Percentiles rank a stretch among this genome's conserved stretches.
Conservation (phyloP, 2,329 filamentous ascomycete species). For the Talaromyces amestolkiae region DNA sequence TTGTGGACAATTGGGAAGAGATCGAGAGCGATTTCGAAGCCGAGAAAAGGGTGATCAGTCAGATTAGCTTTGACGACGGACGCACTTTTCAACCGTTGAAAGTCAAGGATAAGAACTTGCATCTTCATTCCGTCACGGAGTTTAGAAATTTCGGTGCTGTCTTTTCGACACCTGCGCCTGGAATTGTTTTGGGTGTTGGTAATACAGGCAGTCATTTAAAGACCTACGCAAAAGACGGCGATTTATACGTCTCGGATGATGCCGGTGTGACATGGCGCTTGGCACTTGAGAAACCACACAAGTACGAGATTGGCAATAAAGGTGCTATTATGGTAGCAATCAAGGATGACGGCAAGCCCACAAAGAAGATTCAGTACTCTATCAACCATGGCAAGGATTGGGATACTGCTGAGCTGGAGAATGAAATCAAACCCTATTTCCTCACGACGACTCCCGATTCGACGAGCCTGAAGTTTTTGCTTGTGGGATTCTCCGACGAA, state of each 20-base stretch:
- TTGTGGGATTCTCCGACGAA: slow-evolving; percentile 62
- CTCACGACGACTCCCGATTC: slow-evolving; percentile 90
- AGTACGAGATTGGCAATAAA: slow-evolving; percentile 94
- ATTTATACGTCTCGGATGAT: slow-evolving; percentile 86
- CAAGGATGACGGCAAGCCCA: slow-evolving; percentile 59
- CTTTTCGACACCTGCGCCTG: slow-evolving; percentile 90
- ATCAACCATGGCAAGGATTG: slow-evolving; percentile 86
- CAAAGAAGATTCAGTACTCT: slow-evolving; percentile 69
- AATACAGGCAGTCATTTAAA: slow-evolving; percentile 77
- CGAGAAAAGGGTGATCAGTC: slow-evolving; percentile 64
- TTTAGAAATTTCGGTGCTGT: slow-evolving; percentile 78
- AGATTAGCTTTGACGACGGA: slow-evolving; percentile 95
- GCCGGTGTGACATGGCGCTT: slow-evolving; percentile 81
- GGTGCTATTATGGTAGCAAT: slow-evolving; percentile 85
- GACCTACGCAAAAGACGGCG: slow-evolving; percentile 64
- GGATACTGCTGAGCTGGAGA: slow-evolving; percentile 67
- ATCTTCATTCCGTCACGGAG: slow-evolving; percentile 90
- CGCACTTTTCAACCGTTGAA: slow-evolving; percentile 76
- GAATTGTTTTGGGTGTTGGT: slow-evolving; percentile 88
- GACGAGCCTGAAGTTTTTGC: slow-evolving; percentile 84
- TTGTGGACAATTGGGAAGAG: slow-evolving; percentile 80
- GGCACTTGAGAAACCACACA: slow-evolving; percentile 74
- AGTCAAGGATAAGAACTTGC: slow-evolving; percentile 64
- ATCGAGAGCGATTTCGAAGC: slow-evolving; percentile 54
- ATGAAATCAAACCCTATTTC: slow-evolving; percentile 67